Evolutionary conservation across 495 filamentous ascomycete genomes (phyloP).

Genomic region (Usnea hakonensis): DNA sequence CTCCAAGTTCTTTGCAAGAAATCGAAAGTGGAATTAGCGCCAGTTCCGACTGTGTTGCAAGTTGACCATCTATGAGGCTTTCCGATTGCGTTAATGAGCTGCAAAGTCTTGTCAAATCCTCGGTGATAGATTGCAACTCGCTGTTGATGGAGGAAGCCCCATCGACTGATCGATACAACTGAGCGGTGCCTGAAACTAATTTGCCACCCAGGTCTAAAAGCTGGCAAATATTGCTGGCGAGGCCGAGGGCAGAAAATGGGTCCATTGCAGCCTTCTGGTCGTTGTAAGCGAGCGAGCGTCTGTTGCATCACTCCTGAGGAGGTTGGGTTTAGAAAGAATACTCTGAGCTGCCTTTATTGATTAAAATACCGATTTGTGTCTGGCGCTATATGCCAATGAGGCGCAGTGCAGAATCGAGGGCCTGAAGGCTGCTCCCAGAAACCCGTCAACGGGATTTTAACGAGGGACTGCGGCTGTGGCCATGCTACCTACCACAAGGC

Average conservation of each 20-base stretch:
- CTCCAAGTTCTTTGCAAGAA: background rate
- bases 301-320: too few species aligned
- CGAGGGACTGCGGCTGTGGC: too few species aligned
- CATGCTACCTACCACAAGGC: too few species aligned
- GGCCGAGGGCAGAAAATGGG: conserved; percentile 25
- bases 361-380: too few species aligned
- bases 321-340: too few species aligned
- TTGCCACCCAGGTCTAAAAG: conserved; percentile 26
- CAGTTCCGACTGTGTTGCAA: background rate
- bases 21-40: background rate
- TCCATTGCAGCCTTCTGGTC: conserved; percentile 26
- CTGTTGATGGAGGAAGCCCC: conserved; percentile 8
- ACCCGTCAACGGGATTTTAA: too few species aligned
- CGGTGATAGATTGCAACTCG: background rate
- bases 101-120: background rate
- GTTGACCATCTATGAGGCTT: background rate
- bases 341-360: too few species aligned
- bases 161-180: conserved; percentile 20
- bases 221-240: conserved; percentile 27
- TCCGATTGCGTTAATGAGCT: background rate
- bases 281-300: too few species aligned
- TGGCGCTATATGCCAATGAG: too few species aligned
- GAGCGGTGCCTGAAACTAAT: conserved; percentile 19
- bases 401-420: too few species aligned
- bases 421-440: too few species aligned